Evolutionary conservation across 306 rosid genomes (phyloP), one percentile per base, ranked within the genome.

Genomic region (Carpinus viminea): DNA sequence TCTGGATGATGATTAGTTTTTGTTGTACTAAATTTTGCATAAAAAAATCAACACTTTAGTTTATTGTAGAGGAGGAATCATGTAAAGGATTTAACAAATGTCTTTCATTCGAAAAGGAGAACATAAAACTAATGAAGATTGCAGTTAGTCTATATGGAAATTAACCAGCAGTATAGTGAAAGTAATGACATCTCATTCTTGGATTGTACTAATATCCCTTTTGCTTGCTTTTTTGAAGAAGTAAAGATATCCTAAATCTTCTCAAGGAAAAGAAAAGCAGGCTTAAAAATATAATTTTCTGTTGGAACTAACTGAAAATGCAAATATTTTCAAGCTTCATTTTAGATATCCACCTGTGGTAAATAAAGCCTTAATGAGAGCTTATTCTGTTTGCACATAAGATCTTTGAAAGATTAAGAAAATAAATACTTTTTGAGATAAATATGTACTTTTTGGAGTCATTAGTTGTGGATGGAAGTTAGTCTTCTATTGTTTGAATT

Each of bases 151-250:
- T 57, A 61, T 20, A 38, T 52, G 34, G 56, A 24, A 41, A 41
- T 21, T 54, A 72, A 16, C 77, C 4, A 51, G 62, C 53, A 57
- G 43, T 78, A 38, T 68, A 18, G 5, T 52, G 3, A 57, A 28
- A 36, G 11, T 74, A 50, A 71, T 43, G 64, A 34, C 72, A 68
- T 68, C 60, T 59, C 21, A 56, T 73, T 48, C 57, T 83, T 70
- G 36, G 45, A 24, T 72, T 55, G 48, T 26, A 3, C 75, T 0
- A 36, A 20, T 21, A 61, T 70, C 59, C 34, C 21, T 31, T 75
- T 21, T 79, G 65, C 72, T 73, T 48, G 55, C 31, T 17, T n/a
- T 4, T 10, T 69, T 69, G 54, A 69, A 45, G 38, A 7, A 62
- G 69, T 62, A 36, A 36, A 4, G 38, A 47, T 17, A 18, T 38